These are phyloP conservation scores for Phytophthora sansomeana DNA, from an alignment of 352 stramenopile genomes.

Conservation along the genomic window DNA sequence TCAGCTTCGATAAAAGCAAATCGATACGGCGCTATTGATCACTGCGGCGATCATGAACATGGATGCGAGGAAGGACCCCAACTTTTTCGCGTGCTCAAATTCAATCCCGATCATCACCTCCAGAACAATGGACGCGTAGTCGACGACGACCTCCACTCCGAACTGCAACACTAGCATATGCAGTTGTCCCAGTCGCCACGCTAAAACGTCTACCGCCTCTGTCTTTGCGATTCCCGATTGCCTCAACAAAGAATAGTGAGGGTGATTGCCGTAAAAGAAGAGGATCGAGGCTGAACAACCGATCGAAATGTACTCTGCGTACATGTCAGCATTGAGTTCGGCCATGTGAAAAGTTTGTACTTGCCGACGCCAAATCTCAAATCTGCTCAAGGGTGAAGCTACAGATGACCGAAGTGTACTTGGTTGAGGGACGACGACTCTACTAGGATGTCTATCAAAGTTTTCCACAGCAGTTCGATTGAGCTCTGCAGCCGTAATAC, in stretches of 20 bases:
- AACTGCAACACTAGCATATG: slow-evolving; percentile 21
- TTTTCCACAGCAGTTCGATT: too few species aligned
- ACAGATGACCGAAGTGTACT: too few species aligned
- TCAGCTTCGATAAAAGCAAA: too few species aligned
- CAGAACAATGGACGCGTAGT: slow-evolving; percentile 27
- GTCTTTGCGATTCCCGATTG: slow-evolving; percentile 1
- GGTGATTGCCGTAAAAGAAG: slow-evolving; percentile 41
- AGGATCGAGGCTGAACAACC: slow-evolving; percentile 39
- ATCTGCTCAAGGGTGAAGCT: background rate
- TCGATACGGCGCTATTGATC: too few species aligned
- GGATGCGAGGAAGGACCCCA: too few species aligned
- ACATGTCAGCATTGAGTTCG: slow-evolving; percentile 39
- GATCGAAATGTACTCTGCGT: slow-evolving; percentile 51
- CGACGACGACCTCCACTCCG: slow-evolving; percentile 22
- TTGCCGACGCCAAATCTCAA: slow-evolving; percentile 13
- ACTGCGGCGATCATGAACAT: too few species aligned
- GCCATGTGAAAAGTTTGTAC: slow-evolving; percentile 12
- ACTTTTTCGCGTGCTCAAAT: slow-evolving; percentile 9
- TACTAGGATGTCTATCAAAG: too few species aligned
- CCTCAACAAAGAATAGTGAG: slow-evolving; percentile 25
- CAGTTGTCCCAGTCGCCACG: slow-evolving; percentile 8
- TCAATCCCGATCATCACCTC: slow-evolving; percentile 20
- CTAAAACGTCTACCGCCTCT: background rate
- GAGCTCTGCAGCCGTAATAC: too few species aligned
- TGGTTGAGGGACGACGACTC: too few species aligned